phyloP scores from a whole-genome alignment of 768 basidiomycete species.

The Baorangia bicolor region DNA sequence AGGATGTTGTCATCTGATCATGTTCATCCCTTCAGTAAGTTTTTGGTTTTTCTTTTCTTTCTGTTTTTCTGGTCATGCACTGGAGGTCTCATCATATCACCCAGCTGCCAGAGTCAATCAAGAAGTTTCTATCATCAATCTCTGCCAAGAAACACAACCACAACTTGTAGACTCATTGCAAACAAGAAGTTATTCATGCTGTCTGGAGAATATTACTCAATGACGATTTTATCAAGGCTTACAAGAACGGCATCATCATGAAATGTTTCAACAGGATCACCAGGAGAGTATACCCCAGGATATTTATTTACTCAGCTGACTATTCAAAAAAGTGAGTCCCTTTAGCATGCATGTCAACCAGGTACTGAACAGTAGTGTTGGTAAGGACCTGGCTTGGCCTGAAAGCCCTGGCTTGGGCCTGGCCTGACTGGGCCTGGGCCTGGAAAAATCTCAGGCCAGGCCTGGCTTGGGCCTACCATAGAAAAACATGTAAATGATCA shows the following conservation, averaged over 20 bases:
- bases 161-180: neutral
- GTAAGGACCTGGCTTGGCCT: no score
- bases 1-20: no score
- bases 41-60: neutral
- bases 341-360: no score
- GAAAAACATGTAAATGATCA: no score
- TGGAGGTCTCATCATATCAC: neutral
- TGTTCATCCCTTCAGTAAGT: conserved; percentile 13
- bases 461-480: no score
- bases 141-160: neutral
- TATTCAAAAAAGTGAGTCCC: no score
- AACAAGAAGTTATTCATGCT: neutral
- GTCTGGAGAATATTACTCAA: neutral
- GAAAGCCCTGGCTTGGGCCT: no score
- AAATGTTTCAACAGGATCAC: neutral
- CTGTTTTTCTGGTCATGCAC: no score
- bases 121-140: neutral
- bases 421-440: no score
- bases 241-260: neutral
- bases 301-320: neutral
- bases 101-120: conserved; percentile 2
- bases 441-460: no score
- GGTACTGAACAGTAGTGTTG: no score
- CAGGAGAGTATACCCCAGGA: neutral
- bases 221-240: no score